These are phyloP conservation scores for Diaporthe caulivora DNA, from an alignment of 2,329 filamentous ascomycete genomes.

Conservation along the genomic window DNA sequence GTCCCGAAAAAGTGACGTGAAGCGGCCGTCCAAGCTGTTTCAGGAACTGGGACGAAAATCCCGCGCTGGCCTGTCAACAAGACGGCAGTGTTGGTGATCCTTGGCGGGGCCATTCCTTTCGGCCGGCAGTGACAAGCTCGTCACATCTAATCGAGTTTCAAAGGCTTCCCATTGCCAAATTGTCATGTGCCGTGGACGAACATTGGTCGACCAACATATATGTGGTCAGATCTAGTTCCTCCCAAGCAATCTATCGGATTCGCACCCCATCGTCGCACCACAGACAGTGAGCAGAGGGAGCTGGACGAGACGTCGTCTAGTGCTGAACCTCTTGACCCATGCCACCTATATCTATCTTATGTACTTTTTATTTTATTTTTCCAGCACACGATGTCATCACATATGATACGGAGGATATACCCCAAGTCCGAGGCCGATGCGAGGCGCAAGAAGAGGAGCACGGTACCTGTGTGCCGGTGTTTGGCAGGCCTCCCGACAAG, in stretches of 20 bases:
- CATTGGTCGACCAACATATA: neutral
- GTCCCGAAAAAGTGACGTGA: slow-evolving; percentile 18
- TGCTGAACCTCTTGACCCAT: neutral
- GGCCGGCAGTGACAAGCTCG: slow-evolving; percentile 28
- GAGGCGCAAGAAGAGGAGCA: slow-evolving; percentile 1
- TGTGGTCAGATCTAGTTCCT: slow-evolving; percentile 23
- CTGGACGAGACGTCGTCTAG: neutral
- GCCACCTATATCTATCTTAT: neutral
- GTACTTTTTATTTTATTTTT: neutral
- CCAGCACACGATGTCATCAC: slow-evolving; percentile 34
- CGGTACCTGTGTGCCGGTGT: slow-evolving; percentile 3
- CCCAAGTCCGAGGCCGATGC: slow-evolving; percentile 29
- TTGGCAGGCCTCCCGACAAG: slow-evolving; percentile 15
- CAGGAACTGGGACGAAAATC: slow-evolving; percentile 31
- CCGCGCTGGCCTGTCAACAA: slow-evolving; percentile 20
- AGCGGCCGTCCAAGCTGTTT: slow-evolving; percentile 31
- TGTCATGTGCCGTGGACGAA: slow-evolving; percentile 21
- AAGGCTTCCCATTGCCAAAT: neutral
- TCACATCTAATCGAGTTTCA: slow-evolving; percentile 1
- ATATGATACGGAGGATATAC: slow-evolving; percentile 39
- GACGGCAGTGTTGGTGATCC: slow-evolving; percentile 2
- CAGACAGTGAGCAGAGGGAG: neutral
- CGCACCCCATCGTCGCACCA: slow-evolving; percentile 7
- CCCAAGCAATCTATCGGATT: slow-evolving; percentile 8
- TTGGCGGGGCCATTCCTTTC: neutral